A percentile compares a stretch with the other conserved stretches of the same genome.
These are phyloP conservation scores for Colletotrichum eleusines DNA, from an alignment of 2,329 filamentous ascomycete species.

Conservation along the genomic window DNA sequence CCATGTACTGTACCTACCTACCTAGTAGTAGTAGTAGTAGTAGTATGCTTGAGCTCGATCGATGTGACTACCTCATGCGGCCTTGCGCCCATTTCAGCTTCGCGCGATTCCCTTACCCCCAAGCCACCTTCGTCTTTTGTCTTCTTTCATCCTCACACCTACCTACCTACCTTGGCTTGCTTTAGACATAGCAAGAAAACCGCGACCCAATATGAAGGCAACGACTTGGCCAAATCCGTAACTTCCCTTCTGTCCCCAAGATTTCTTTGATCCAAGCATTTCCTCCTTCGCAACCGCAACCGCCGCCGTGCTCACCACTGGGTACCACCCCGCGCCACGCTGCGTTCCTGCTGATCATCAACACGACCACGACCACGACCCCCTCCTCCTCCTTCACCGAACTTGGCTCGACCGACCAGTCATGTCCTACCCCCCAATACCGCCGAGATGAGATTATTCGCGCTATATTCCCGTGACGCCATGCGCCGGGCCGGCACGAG, in stretches of 20 bases:
- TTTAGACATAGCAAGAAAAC: not conserved
- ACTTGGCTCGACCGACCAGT: conserved; percentile 26
- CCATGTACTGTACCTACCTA: not conserved
- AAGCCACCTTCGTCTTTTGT: not conserved
- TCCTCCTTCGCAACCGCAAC: not conserved
- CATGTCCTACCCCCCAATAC: conserved; percentile 31
- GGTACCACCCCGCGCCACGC: conserved; percentile 9
- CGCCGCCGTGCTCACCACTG: not conserved
- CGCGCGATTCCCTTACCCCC: not conserved
- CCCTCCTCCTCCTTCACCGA: too few relatives aligned
- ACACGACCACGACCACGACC: too few relatives aligned
- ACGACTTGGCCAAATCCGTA: conserved; percentile 26
- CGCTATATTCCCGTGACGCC: conserved; percentile 17
- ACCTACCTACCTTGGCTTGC: not conserved
- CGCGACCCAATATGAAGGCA: conserved; percentile 11
- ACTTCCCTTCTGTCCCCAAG: not conserved
- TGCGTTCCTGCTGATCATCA: conserved; percentile 18
- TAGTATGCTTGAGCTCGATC: conserved; percentile 5
- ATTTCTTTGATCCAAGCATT: conserved; percentile 10
- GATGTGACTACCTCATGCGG: conserved; percentile 28
- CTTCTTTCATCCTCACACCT: not conserved
- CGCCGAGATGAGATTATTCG: conserved; percentile 35
- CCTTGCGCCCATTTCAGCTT: conserved; percentile 16
- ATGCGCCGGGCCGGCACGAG: conserved; percentile 20
- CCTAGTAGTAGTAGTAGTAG: not conserved